Conservation (phyloP, 1,139 yeast genomes). For the Candida albicans region DNA sequence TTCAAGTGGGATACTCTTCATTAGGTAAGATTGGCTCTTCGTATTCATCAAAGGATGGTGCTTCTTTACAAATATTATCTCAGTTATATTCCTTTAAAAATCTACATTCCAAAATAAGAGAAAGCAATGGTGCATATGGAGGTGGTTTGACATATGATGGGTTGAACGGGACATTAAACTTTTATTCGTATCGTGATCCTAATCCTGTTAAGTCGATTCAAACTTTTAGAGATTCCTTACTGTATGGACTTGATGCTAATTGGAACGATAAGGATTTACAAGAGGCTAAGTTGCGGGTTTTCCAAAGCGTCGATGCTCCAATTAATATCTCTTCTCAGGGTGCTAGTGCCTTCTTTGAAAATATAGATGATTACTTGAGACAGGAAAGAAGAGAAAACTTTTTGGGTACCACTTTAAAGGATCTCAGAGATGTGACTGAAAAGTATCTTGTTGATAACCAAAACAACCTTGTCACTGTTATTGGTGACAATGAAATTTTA, state of each 20-base stretch:
- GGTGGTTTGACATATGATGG: slow-evolving; percentile 90
- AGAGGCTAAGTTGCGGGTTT: slow-evolving; percentile 86
- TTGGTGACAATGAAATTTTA: slow-evolving; percentile 48
- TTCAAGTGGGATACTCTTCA: slow-evolving; percentile 86
- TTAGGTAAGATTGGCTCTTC: slow-evolving; percentile 66
- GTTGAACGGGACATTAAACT: slow-evolving; percentile 75
- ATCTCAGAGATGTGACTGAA: slow-evolving; percentile 62
- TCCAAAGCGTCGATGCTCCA: slow-evolving; percentile 93
- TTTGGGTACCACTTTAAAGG: slow-evolving; percentile 61
- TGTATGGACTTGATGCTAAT: slow-evolving; percentile 51
- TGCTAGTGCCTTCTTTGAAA: slow-evolving; percentile 59
- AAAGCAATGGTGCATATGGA: slow-evolving; percentile 97
- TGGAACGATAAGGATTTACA: slow-evolving; percentile 66
- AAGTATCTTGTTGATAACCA: slow-evolving; percentile 47
- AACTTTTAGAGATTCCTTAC: slow-evolving; percentile 59
- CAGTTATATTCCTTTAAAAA: slow-evolving; percentile 80
- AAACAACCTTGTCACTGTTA: slow-evolving; percentile 43
- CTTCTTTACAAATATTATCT: slow-evolving; percentile 78
- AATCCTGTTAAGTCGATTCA: slow-evolving; percentile 69
- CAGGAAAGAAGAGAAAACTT: slow-evolving; percentile 77
- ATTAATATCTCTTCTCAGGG: slow-evolving; percentile 81
- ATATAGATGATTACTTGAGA: slow-evolving; percentile 75
- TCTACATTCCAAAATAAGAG: slow-evolving; percentile 87
- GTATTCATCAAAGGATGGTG: slow-evolving; percentile 73
- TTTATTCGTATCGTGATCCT: slow-evolving; percentile 93